Base-by-base conservation (phyloP, 1,284 basidiomycete genomes). In the Neonothopanus nambi region DNA sequence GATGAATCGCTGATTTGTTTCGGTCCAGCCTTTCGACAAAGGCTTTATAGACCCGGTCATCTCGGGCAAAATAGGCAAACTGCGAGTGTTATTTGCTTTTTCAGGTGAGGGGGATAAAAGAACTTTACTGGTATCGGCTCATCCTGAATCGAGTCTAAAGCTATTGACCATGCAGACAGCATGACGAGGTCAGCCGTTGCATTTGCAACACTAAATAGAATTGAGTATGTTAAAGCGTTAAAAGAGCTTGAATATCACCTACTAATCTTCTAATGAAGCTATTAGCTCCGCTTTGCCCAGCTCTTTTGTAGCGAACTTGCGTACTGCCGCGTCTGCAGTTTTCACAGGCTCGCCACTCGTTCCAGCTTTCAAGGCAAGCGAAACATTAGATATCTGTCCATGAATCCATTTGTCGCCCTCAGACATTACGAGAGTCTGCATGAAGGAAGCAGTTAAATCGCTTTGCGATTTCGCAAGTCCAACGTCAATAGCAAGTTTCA, bases 391-490 rank as follows among this genome's bases (percentile, higher is more conserved):
- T 11, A 81, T 78, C 60, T 89, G 82, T 0, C 77, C 72, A 48
- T 70, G 70, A 37, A 93, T 79, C 91, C 91, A 93, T 61, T 81
- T 81, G 59, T 91, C 89, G 17, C 90, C 90, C 71, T 93, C 89
- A 57, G 87, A 90, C 90, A 93, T 93, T 54, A 93, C 80, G 35
- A 92, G 72, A 6, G 87, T 89, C 68, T 93, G 90, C 62, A 93
- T 69, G 66, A 91, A 93, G 1, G 89, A 91, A 20, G 89, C 87
- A 53, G 86, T 87, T 33, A 92, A 75, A 61, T 92, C 89, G 57
- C 79, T 87, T 63, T 91, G 89, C 1, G 84, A 82, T 58, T 81
- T 84, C 56, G 88, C 80, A 28, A 93, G 72, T 15, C 89, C 91
- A 61, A 82, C 87, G 65, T 92, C 89, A 48, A 93, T 93, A 11